Evolutionary conservation across 2,329 filamentous ascomycete genomes (phyloP).

Genomic region (Chrysoporthe cubensis): DNA sequence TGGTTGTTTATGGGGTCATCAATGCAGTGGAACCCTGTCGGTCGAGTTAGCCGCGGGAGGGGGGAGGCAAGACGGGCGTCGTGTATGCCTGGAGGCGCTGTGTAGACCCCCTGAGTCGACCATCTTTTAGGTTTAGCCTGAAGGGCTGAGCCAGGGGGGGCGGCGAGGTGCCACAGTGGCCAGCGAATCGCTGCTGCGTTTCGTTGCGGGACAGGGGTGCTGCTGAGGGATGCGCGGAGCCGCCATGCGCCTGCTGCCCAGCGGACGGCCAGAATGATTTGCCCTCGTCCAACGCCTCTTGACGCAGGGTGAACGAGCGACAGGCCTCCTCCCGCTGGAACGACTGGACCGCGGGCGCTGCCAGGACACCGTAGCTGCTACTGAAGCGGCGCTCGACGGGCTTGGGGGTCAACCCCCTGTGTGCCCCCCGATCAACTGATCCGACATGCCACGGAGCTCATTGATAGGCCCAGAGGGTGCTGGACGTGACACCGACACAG

Average conservation of each 20-base stretch:
- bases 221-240: slow-evolving; percentile 12
- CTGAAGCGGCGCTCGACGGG: too few relatives aligned
- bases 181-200: slow-evolving; percentile 9
- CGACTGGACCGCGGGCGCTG: neutral
- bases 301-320: neutral
- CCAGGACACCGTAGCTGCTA: too few relatives aligned
- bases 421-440: neutral
- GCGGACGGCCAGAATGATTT: slow-evolving; percentile 2
- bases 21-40: neutral
- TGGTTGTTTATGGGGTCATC: slow-evolving; percentile 9
- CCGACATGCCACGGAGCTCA: neutral
- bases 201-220: slow-evolving; percentile 13
- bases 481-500: neutral
- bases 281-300: slow-evolving; percentile 5
- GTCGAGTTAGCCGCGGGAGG: slow-evolving; percentile 5
- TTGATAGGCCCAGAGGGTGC: neutral
- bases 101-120: slow-evolving; percentile 2
- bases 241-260: slow-evolving; percentile 6
- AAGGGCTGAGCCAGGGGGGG: neutral
- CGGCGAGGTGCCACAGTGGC: neutral
- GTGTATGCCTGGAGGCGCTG: neutral
- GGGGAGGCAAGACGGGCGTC: neutral
- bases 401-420: too few relatives aligned
- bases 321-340: neutral
- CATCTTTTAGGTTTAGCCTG: neutral